Base-by-base conservation (phyloP, 495 filamentous ascomycete genomes). In the Xylaria acuta region DNA sequence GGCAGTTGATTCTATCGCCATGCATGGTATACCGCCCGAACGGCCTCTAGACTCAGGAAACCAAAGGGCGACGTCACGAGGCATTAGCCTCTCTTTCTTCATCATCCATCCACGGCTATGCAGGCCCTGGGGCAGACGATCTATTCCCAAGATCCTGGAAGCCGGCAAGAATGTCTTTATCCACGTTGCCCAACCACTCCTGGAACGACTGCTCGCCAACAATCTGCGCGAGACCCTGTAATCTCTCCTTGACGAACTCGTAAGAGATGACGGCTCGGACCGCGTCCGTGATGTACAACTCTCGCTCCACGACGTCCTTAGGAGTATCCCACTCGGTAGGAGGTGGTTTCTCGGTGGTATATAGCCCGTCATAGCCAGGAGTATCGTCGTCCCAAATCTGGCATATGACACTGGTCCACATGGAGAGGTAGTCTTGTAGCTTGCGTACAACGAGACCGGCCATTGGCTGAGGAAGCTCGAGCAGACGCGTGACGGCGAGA, bases 131-230 rank as follows among this genome's bases (percentile, higher is more conserved):
- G 14, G 38, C 40, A 27, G 14, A 18, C 30, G 40, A 38, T 60
- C 51, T 49, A 3, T 45, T 49, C 11, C 47, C 70, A 3, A 72
- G 8, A n/a, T 60, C 49, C 67, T 84, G 80, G 64, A 97, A 99
- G 1, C 86, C 90, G 22, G 77, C 77, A 67, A 97, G 74, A 3
- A 98, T 92, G 53, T 97, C 90, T 53, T 85, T 83, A 82, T 98
- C 96, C 43, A 98, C 93, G 83, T 97, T 93, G n/a, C 86, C 86
- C n/a, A 93, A 80, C 92, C 92, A 98, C 56, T 88, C 86, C 80
- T 91, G 86, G 80, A 98, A 97, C 20, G 80, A 84, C 75, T 91
- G 86, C 64, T 89, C 87, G 2, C 95, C 94, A 5, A 95, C 95
- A 70, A 85, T 88, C 68, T 81, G 82, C 69, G 97, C 88, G n/a